Percentiles rank a stretch among this genome's conserved stretches.
These are phyloP conservation scores for Phytomonas sp. DNA, from an alignment of 208 protist species.

Conservation along the genomic window DNA sequence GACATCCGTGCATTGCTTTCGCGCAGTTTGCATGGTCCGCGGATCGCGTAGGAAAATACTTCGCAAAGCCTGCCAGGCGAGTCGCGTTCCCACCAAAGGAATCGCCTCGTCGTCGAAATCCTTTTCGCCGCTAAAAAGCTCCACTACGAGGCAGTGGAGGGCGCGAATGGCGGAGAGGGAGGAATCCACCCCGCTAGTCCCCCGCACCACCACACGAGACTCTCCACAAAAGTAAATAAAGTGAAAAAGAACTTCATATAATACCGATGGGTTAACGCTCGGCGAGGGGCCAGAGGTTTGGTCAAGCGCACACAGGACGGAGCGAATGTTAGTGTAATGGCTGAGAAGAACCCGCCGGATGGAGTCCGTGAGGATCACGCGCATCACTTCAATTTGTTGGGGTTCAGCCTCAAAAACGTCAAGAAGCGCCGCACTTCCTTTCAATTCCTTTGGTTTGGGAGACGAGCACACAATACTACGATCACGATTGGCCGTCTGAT, in stretches of 20 bases:
- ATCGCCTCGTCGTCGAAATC: slow-evolving; percentile 6
- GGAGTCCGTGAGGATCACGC: slow-evolving; percentile 44
- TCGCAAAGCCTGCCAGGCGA: slow-evolving; percentile 42
- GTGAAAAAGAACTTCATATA: slow-evolving; percentile 15
- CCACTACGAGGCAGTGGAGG: slow-evolving; percentile 42
- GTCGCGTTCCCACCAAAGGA: slow-evolving; percentile 9
- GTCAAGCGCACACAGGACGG: neutral
- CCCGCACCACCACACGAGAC: slow-evolving; percentile 32
- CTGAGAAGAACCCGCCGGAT: slow-evolving; percentile 40
- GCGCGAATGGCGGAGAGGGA: slow-evolving; percentile 49
- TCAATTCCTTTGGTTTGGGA: neutral
- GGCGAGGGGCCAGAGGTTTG: slow-evolving; percentile 2
- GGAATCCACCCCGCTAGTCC: slow-evolving; percentile 33
- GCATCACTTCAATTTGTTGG: slow-evolving; percentile 41
- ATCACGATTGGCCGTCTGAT: too few species aligned
- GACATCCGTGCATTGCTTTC: slow-evolving; percentile 37
- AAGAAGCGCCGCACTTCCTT: slow-evolving; percentile 9
- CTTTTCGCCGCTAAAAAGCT: slow-evolving; percentile 19
- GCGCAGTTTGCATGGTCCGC: slow-evolving; percentile 16
- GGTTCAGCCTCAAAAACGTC: slow-evolving; percentile 19
- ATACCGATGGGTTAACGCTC: neutral
- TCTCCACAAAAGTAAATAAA: slow-evolving; percentile 42
- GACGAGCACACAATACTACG: too few species aligned
- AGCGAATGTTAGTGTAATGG: slow-evolving; percentile 37
- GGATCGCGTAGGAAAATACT: slow-evolving; percentile 23